Evolutionary conservation across 106 monocot genomes (phyloP), one percentile per base, ranked within the genome.

Genomic region (Posidonia australis): DNA sequence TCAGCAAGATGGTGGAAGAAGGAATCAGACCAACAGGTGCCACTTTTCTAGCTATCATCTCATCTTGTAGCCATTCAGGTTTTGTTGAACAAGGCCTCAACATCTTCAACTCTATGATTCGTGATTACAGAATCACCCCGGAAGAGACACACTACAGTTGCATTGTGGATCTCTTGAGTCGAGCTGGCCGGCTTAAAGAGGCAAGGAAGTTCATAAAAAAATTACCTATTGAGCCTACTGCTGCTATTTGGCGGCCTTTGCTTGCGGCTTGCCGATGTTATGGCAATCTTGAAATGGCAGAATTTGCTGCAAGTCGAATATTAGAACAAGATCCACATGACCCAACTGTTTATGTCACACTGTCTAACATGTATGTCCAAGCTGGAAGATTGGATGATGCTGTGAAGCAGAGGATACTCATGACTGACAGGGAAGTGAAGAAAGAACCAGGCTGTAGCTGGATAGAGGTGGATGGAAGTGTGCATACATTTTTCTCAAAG

Each of bases 191-290:
- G 45, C 42, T 70, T 18, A 22, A 46, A 5, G 70, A 70, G n/a
- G 70, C 70, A 30, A 24, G 29, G 47, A 18, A 63, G 12, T 32
- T 63, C 9, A 63, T 71, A 5, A 36, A 51, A 6, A 60, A 36
- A 2, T 47, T 87, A 72, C 71, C 80, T 41, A 46, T 67, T 29
- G 28, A 41, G 9, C 77, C 86, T 14, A 48, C 59, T 67, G 46
- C 71, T 10, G 72, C 51, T 13, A 57, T 69, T 18, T 87, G 86
- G 80, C 63, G 71, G 12, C 65, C 83, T 32, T 54, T 87, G 62
- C 71, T 86, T 4, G 63, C 65, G 63, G 78, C 73, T 28, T 73
- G 76, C 47, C 62, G 67, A 27, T 24, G 70, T 13, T 75, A 82
- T 36, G 42, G 16, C 9, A 59, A 74, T 60, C 44, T 48, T 1